Evolutionary conservation across 805 yeast species (phyloP).

Genomic region (Zygosaccharomyces kombuchaensis): DNA sequence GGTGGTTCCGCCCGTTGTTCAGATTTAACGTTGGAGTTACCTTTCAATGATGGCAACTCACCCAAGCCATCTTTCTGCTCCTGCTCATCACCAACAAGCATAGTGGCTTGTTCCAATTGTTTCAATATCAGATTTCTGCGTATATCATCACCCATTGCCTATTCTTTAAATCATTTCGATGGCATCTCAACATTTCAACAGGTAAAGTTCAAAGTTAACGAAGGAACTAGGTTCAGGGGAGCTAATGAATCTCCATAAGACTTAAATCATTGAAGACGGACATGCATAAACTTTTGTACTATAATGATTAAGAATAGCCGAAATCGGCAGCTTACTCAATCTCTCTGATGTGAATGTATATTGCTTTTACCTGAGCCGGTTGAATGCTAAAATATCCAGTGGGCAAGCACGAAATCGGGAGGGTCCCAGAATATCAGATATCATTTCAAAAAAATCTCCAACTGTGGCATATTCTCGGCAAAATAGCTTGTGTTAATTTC

Average conservation of each 20-base stretch:
- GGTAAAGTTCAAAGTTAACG: neutral
- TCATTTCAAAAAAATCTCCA: slow-evolving; percentile 6
- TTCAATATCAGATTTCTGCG: slow-evolving; percentile 18
- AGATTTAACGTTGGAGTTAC: neutral
- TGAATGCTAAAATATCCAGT: too few species aligned
- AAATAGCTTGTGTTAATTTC: slow-evolving; percentile 14
- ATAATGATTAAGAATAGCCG: too few species aligned
- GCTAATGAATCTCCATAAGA: neutral
- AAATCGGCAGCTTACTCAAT: too few species aligned
- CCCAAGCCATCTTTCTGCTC: slow-evolving; percentile 10
- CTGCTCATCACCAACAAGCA: slow-evolving; percentile 5
- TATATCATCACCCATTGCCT: slow-evolving; percentile 21
- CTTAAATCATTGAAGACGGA: slow-evolving; percentile 3
- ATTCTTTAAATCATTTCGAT: neutral
- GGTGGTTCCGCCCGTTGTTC: neutral
- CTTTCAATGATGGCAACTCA: slow-evolving; percentile 8
- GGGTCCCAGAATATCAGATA: too few species aligned
- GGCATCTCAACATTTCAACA: neutral
- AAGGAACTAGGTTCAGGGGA: neutral
- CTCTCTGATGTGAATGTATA: too few species aligned
- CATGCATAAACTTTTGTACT: neutral
- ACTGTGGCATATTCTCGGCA: neutral
- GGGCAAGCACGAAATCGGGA: too few species aligned
- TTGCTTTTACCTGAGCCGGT: too few species aligned
- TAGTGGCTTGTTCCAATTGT: slow-evolving; percentile 13